Percentiles rank a stretch among this genome's conserved stretches.
Conservation (phyloP, 768 basidiomycete species). For the Psilocybe cubensis region DNA sequence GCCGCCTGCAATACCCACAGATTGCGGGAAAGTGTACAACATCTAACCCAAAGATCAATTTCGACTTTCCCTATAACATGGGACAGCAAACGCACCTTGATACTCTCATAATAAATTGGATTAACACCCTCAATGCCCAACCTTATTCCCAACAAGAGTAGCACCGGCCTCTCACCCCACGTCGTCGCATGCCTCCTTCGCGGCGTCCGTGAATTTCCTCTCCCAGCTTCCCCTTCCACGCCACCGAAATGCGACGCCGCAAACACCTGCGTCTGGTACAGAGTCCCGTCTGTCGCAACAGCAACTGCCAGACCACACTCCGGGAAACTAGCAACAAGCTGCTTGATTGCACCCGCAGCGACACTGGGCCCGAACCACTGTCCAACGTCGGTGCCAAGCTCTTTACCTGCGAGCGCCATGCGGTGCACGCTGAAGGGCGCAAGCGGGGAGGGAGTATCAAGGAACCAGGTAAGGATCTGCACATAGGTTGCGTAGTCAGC, state of each 20-base stretch:
- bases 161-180: slow-evolving; percentile 87
- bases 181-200: slow-evolving; percentile 28
- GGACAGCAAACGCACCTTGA: slow-evolving; percentile 51
- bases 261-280: slow-evolving; percentile 88
- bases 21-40: slow-evolving; percentile 92
- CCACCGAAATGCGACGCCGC: slow-evolving; percentile 62
- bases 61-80: too few relatives aligned
- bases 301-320: slow-evolving; percentile 81
- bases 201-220: too few relatives aligned
- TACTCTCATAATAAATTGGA: slow-evolving; percentile 89
- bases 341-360: slow-evolving; percentile 97
- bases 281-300: slow-evolving; percentile 78
- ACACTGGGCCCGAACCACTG: slow-evolving; percentile 99
- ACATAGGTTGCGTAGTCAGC: slow-evolving; percentile 85
- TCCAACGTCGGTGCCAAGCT: slow-evolving; percentile 93
- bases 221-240: too few relatives aligned
- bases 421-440: slow-evolving; percentile 95
- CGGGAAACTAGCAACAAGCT: slow-evolving; percentile 76
- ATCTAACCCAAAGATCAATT: slow-evolving; percentile 54
- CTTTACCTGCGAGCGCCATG: slow-evolving; percentile 94
- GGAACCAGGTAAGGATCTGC: slow-evolving; percentile 91
- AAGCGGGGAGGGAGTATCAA: slow-evolving; percentile 83
- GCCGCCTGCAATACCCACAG: slow-evolving; percentile 95
- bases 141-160: slow-evolving; percentile 85
- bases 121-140: slow-evolving; percentile 94